phyloP scores from a whole-genome alignment of 805 yeast genomes.

The Pichia paraexigua region DNA sequence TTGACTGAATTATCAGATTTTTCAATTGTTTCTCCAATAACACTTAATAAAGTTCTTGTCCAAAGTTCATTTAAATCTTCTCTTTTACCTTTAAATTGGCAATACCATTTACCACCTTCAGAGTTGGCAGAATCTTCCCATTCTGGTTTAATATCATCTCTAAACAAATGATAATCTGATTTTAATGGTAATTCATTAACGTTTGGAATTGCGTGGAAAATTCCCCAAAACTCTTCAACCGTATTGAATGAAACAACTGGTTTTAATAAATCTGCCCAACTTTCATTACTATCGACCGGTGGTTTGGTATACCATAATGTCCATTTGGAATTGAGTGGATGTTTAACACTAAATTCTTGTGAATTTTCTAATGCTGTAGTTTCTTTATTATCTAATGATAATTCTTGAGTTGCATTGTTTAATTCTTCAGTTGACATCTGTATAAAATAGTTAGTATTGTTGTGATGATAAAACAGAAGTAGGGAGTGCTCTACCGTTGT shows the following conservation, averaged over 20 bases:
- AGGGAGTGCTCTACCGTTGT: not conserved
- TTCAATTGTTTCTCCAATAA: constrained; percentile 92
- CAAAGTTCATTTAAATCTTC: constrained; percentile 79
- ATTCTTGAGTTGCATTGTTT: constrained; percentile 27
- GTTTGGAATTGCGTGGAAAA: constrained; percentile 85
- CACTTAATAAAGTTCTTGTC: constrained; percentile 81
- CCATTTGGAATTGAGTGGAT: constrained; percentile 88
- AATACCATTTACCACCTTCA: constrained; percentile 93
- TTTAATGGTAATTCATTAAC: constrained; percentile 85
- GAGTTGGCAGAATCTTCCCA: constrained; percentile 92
- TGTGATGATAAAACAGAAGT: too few species aligned
- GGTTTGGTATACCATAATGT: constrained; percentile 98
- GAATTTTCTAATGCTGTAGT: constrained; percentile 50
- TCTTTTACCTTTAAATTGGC: constrained; percentile 55
- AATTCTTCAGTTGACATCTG: constrained; percentile 28
- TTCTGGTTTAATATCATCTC: constrained; percentile 92
- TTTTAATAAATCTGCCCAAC: constrained; percentile 88
- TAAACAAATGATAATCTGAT: constrained; percentile 92
- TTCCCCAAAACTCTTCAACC: constrained; percentile 99
- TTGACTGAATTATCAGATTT: constrained; percentile 44
- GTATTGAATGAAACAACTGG: constrained; percentile 86
- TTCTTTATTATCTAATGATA: constrained; percentile 27
- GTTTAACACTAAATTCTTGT: constrained; percentile 67
- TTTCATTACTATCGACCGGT: constrained; percentile 63
- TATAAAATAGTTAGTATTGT: not conserved